Evolutionary conservation across 2,329 filamentous ascomycete genomes (phyloP), one percentile per base, ranked within the genome.

Genomic region (Bipolaris cookei): DNA sequence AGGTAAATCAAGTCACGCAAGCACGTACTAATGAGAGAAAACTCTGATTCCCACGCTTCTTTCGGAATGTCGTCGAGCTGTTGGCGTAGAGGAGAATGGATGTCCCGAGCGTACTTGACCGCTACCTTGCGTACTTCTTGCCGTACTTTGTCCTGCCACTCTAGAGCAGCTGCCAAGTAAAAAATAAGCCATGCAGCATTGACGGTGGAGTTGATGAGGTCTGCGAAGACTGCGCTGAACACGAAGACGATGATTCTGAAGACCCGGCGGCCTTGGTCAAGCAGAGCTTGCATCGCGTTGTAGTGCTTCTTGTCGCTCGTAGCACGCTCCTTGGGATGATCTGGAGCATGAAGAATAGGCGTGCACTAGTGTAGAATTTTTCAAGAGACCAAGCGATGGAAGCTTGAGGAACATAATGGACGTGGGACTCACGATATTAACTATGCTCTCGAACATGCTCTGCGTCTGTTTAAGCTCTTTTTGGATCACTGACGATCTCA

Each of bases 171-270:
- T 2, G 71, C 69, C 2, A 76, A 68, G 46, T 68, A 75, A 61
- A 63, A 68, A 21, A 72, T 47, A 1, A 56, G 72, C 78, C 81
- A 86, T 1, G 80, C 80, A 1, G 82, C 80, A 61, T 84, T 86
- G 67, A 84, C 80, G 37, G 83, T 83, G 21, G 76, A 83, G 70
- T 86, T 87, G n/a, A 86, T 62, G 32, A 83, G 74, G n/a, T 84
- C 84, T 1, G 84, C 84, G 65, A 84, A 85, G 3, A 87, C 71
- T 0, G 82, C 75, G 11, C 80, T 79, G n/a, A 86, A 72, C 32
- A 84, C 76, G 68, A 86, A 84, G 11, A 63, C 62, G 14, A 83
- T 74, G 32, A 84, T 80, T 44, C 78, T 72, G 6, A 69, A 63
- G 10, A 81, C 76, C 14, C 68, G 71, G n/a, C 82, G 78, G 4